Evolutionary conservation across 2,329 filamentous ascomycete genomes (phyloP).

Genomic region (Penicillium rolfsii): DNA sequence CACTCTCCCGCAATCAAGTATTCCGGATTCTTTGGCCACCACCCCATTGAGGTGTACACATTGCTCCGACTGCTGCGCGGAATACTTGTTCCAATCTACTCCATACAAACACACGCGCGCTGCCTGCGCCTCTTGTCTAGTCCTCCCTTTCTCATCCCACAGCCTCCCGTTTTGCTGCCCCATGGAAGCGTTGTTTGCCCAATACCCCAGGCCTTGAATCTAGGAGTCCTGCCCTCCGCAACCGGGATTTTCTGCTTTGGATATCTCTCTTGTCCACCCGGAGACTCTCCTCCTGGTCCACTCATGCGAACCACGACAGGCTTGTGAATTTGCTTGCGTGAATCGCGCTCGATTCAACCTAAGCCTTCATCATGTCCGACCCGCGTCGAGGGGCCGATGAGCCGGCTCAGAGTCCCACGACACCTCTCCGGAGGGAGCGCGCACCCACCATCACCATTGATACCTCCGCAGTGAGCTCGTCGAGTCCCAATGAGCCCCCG

Average conservation of each 20-base stretch:
- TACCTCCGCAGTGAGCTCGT: conserved; percentile 56
- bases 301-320: conserved; percentile 16
- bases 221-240: not conserved
- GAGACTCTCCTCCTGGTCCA: not conserved
- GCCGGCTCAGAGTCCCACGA: conserved; percentile 28
- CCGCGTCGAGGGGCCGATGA: conserved; percentile 32
- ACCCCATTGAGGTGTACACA: not conserved
- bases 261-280: not conserved
- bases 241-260: not conserved
- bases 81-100: not conserved
- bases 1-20: too few species aligned
- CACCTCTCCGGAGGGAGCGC: conserved; percentile 47
- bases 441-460: conserved; percentile 62
- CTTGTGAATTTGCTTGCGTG: conserved; percentile 15
- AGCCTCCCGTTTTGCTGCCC: not conserved
- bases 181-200: not conserved
- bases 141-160: not conserved
- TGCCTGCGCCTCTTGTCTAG: not conserved
- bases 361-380: conserved; percentile 38
- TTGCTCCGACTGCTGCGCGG: not conserved
- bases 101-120: not conserved
- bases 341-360: conserved; percentile 21
- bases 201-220: not conserved
- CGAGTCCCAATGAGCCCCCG: conserved; percentile 40
- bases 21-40: not conserved